phyloP scores from a whole-genome alignment of 2,329 filamentous ascomycete species.

The Colletotrichum noveboracense region DNA sequence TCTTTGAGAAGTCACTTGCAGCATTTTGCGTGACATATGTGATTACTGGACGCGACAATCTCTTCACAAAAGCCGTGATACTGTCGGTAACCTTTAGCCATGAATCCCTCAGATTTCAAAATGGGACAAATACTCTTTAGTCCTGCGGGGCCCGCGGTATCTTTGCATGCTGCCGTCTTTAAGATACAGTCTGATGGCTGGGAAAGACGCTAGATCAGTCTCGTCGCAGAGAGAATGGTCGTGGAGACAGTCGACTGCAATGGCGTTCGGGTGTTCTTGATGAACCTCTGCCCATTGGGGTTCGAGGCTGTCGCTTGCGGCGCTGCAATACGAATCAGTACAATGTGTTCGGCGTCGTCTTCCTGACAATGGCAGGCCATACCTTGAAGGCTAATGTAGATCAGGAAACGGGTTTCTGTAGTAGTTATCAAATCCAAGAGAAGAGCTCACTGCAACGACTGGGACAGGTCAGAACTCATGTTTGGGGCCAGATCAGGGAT shows the following conservation, averaged over 20 bases:
- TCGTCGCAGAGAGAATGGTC: constrained; percentile 41
- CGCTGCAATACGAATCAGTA: neutral
- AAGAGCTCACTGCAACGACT: neutral
- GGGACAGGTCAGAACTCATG: neutral
- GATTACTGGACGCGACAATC: constrained; percentile 30
- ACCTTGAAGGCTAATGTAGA: neutral
- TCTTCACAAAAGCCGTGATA: constrained; percentile 34
- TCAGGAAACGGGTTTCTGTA: neutral
- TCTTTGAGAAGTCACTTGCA: constrained; percentile 31
- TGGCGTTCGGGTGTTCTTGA: neutral
- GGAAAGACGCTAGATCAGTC: constrained; percentile 48
- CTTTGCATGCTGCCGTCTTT: constrained; percentile 34
- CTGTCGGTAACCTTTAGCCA: constrained; percentile 21
- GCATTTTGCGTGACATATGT: constrained; percentile 24
- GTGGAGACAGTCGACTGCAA: constrained; percentile 43
- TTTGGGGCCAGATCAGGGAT: neutral
- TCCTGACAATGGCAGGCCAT: neutral
- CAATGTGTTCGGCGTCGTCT: neutral
- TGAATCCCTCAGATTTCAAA: too few species aligned
- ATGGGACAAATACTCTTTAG: constrained; percentile 34
- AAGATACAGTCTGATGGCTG: constrained; percentile 48
- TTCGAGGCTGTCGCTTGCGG: constrained; percentile 15
- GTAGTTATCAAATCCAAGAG: neutral
- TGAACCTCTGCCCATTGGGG: constrained; percentile 19
- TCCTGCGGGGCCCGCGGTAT: constrained; percentile 48